Base-by-base conservation (phyloP, 179 eudicot species). In the Kewa caespitosa region DNA sequence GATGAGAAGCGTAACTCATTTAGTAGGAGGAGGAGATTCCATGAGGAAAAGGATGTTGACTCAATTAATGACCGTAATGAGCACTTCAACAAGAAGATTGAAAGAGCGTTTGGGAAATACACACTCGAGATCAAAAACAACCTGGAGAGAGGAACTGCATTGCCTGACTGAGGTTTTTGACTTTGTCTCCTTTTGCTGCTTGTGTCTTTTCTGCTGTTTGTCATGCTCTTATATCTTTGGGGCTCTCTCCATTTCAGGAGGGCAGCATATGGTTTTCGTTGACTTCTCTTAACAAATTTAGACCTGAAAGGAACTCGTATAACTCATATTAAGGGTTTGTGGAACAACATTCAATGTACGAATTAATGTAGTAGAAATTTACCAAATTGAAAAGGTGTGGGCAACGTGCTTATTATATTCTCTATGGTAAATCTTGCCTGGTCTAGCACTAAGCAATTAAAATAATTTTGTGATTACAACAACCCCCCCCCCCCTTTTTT, bases 21-120 rank as follows among this genome's bases (percentile, higher is more conserved):
- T 70, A 94, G 98, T 80, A 77, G 98, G 86, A 89, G 98, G 86
- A 90, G 98, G 78, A 92, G 72, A 83, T 90, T 81, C 70, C 91
- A 79, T 52, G 98, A 94, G 70, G 97, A 94, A 76, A 92, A 94
- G 83, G 98, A 94, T 82, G 86, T 92, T 74, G 97, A 92, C 80
- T 92, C 98, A 0, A 92, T 94, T 77, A 94, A 94, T 79, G 97
- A 94, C 65, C 97, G 98, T 67, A 94, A 94, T 69, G 98, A 92
- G 81, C 98, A 94, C 80, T 94, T 94, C 90, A 94, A 94, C 80
- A 94, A 92, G 87, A 94, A 94, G 95, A 92, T 94, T 76, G 98
- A 92, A 80, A 85, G 97, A 36, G 96, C 97, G 38, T 94, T 92
- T 82, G 99, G 97, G 34, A 95, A 87, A 82, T 93, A 95, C 80